Conservation (phyloP, 345 rosid species). For the Barbarea vulgaris region DNA sequence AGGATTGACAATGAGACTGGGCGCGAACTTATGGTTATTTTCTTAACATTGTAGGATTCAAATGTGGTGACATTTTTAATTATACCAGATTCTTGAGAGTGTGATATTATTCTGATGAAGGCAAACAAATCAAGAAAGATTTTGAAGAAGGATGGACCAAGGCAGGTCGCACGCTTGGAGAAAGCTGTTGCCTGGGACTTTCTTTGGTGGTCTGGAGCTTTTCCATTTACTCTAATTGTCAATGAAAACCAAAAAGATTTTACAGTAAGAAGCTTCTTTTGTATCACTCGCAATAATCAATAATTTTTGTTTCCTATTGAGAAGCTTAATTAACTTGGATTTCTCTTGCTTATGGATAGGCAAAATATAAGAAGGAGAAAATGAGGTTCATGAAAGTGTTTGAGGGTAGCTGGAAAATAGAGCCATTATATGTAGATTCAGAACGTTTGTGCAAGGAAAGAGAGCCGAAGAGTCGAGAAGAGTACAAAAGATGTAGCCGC, state of each 20-base stretch:
- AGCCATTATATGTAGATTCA: slow-evolving; percentile 61
- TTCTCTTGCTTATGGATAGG: slow-evolving; percentile 30
- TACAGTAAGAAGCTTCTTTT: background rate
- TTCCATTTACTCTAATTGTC: no score
- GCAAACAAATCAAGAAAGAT: slow-evolving; percentile 9
- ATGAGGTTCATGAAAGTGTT: slow-evolving; percentile 72
- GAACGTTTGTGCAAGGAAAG: slow-evolving; percentile 58
- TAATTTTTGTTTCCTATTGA: background rate
- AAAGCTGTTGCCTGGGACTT: background rate
- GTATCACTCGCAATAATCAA: no score
- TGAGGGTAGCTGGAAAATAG: slow-evolving; percentile 72
- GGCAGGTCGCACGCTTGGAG: background rate
- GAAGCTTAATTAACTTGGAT: background rate
- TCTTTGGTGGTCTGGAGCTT: no score
- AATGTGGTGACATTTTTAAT: no score
- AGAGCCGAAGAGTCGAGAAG: no score
- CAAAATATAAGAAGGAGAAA: slow-evolving; percentile 69
- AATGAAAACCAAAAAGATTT: background rate
- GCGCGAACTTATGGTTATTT: no score
- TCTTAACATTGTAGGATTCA: background rate
- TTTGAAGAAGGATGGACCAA: slow-evolving; percentile 21
- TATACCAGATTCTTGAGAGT: background rate
- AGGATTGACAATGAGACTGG: no score
- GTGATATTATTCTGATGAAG: background rate
- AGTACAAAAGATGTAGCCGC: slow-evolving; percentile 54